phyloP scores from a whole-genome alignment of 148 eudicot species.

The Camellia lanceoleosa region DNA sequence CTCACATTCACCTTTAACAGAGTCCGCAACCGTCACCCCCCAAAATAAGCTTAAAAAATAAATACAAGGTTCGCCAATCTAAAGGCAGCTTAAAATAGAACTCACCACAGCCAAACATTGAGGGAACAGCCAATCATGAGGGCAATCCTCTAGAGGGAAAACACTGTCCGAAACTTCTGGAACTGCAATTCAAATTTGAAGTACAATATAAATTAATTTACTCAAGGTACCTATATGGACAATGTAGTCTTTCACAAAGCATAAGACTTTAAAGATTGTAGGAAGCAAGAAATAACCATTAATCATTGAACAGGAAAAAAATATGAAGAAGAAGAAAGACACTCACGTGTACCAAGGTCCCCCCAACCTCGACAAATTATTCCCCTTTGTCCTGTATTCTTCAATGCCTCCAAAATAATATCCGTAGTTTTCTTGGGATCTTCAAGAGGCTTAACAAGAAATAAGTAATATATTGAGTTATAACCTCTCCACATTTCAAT shows the following conservation, averaged over 20 bases:
- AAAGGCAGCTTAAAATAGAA: constrained; percentile 10
- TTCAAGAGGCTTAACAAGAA: constrained; percentile 65
- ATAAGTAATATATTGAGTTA: constrained; percentile 3
- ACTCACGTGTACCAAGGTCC: constrained; percentile 86
- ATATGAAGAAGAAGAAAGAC: constrained; percentile 1
- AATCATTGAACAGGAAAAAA: not conserved
- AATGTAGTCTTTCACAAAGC: not conserved
- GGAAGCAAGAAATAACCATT: constrained; percentile 3
- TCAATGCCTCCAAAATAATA: constrained; percentile 79
- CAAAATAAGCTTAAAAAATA: not conserved
- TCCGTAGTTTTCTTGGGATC: constrained; percentile 71
- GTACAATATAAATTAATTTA: not conserved
- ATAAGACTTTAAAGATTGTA: not conserved
- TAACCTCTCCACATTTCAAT: not conserved
- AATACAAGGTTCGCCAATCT: not conserved
- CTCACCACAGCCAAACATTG: constrained; percentile 87
- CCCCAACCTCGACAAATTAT: constrained; percentile 96
- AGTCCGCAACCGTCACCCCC: not conserved
- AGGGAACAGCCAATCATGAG: constrained; percentile 94
- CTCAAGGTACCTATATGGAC: not conserved
- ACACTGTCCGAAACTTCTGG: constrained; percentile 55
- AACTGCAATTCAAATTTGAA: constrained; percentile 36
- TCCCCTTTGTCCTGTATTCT: constrained; percentile 82
- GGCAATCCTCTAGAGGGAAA: constrained; percentile 68
- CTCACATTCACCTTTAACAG: not conserved